Conservation (phyloP, 2,329 filamentous ascomycete genomes). For the Cladosporium cucumerinum region DNA sequence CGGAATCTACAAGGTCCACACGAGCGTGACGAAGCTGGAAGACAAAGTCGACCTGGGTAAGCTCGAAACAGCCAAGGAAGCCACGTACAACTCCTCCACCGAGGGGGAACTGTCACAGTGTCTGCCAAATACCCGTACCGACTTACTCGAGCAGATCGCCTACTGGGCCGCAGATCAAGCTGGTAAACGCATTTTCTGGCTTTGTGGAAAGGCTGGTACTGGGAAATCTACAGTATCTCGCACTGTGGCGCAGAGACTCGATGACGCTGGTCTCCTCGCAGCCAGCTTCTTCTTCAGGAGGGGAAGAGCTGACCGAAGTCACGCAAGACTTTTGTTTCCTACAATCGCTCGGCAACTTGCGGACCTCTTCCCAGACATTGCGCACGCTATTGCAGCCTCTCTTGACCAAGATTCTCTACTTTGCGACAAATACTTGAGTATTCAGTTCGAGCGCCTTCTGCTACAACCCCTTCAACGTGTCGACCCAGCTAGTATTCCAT, state of each 20-base stretch:
- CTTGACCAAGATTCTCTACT: not conserved
- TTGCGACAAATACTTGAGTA: not conserved
- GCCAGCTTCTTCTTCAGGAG: constrained; percentile 27
- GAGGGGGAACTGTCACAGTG: constrained; percentile 19
- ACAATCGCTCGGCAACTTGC: constrained; percentile 20
- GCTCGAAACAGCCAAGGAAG: constrained; percentile 19
- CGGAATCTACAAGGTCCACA: not conserved
- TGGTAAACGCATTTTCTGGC: constrained; percentile 30
- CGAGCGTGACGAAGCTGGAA: not conserved
- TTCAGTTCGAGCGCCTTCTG: constrained; percentile 19
- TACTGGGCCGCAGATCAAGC: not conserved
- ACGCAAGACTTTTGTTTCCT: constrained; percentile 18
- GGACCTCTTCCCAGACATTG: constrained; percentile 3
- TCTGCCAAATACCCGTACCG: not conserved
- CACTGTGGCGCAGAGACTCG: constrained; percentile 26
- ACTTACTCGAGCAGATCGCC: not conserved
- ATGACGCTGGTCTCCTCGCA: constrained; percentile 15
- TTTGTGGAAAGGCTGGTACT: constrained; percentile 33
- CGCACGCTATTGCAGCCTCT: not conserved
- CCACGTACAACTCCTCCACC: constrained; percentile 26
- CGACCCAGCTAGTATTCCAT: not conserved
- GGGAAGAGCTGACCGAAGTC: constrained; percentile 17
- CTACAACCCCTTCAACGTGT: constrained; percentile 13
- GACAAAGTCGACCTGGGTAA: not conserved
- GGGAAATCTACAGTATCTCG: constrained; percentile 36